Evolutionary conservation across 2,329 filamentous ascomycete species (phyloP), one percentile per base, ranked within the genome.

Genomic region (Fusarium albosuccineum): DNA sequence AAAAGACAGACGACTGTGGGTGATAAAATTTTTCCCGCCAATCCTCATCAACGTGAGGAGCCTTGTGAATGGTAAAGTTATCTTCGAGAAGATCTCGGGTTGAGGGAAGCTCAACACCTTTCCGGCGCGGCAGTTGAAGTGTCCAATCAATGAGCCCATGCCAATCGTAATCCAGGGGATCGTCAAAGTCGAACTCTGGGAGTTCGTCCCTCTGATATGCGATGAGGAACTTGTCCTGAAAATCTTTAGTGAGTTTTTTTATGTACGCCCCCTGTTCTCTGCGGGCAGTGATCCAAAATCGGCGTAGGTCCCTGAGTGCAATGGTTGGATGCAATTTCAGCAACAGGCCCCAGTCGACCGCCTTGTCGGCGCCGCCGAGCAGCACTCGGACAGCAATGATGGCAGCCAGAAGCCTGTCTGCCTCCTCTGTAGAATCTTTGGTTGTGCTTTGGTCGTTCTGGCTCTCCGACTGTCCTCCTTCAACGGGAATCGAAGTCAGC

Each of bases 151-250:
- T 85, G 6, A 94, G 77, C 5, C 75, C 77, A 9, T 81, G 78
- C 91, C 92, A 94, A 72, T 94, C 89, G 61, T 92, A 93, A 2
- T 84, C 83, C 39, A 85, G 76, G 1, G 89, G 82, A 45, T 91
- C 79, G 51, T 91, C 83, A 66, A 87, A 92, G 74, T 93, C 82
- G 17, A 94, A 81, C 2, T 82, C 76, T 2, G 88, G 84, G 1
- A 94, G 68, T 63, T 90, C 83, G 9, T 85, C 85, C 2, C 81
- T 82, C 66, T 89, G 86, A 67, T 93, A 93, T 0, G 91, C 91
- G 46, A 82, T 77, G 6, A 93, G 78, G 68, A 92, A 92, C 8
- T 82, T 83, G 14, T 86, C 81, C 70, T 91, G 89, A 66, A 95
- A 92, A 48, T 87, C 85, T 6, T 83, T 80, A 6, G 87, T 88